Evolutionary conservation across 2,329 filamentous ascomycete species (phyloP).

Genomic region (Pseudogymnoascus pannorum): DNA sequence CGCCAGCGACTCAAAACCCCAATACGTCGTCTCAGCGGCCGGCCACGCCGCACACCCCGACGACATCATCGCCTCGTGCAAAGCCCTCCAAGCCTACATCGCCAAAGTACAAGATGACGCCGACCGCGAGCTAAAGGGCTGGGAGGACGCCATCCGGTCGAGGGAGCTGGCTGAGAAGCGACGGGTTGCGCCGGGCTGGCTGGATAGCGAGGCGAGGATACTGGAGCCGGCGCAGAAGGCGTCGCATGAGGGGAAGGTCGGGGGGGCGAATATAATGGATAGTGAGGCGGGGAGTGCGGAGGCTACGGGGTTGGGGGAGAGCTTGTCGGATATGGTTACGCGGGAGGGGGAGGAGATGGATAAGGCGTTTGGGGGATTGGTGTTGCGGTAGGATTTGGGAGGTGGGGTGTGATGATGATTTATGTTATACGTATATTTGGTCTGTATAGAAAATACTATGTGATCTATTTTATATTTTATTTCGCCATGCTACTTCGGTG

Average conservation of each 20-base stretch:
- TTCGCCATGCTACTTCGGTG: background rate
- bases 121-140: constrained; percentile 56
- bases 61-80: constrained; percentile 76
- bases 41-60: constrained; percentile 81
- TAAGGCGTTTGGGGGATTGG: constrained; percentile 43
- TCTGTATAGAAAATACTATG: background rate
- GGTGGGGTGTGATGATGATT: background rate
- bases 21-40: constrained; percentile 70
- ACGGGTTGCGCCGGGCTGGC: constrained; percentile 70
- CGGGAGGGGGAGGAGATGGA: constrained; percentile 46
- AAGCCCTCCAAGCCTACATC: constrained; percentile 69
- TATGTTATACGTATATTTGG: background rate
- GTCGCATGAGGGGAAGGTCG: constrained; percentile 16
- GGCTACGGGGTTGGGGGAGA: constrained; percentile 22
- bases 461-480: background rate
- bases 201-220: constrained; percentile 65
- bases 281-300: constrained; percentile 26
- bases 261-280: constrained; percentile 25
- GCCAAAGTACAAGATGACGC: constrained; percentile 61
- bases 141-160: constrained; percentile 59
- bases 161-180: constrained; percentile 73
- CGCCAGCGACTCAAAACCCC: constrained; percentile 42
- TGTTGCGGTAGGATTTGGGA: constrained; percentile 20
- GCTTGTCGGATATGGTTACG: constrained; percentile 34
- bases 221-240: constrained; percentile 57